phyloP scores from a whole-genome alignment of 176 grass and related monocot genomes.

The Lolium perenne region DNA sequence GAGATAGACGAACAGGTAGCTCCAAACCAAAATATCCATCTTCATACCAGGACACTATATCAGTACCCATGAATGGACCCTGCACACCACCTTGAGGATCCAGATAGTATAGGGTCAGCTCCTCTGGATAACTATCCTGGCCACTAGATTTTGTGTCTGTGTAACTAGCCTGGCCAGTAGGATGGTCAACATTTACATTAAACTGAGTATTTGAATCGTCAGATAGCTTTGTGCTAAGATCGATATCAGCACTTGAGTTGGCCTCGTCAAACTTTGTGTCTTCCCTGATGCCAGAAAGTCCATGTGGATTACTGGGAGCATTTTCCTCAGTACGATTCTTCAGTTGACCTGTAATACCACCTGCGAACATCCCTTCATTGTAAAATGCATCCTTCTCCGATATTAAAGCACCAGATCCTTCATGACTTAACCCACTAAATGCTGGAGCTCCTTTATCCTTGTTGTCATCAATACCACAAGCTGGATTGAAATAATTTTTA shows the following conservation, averaged over 20 bases:
- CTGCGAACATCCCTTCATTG: conserved; percentile 32
- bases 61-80: conserved; percentile 87
- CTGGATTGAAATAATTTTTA: conserved; percentile 45
- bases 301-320: conserved; percentile 13
- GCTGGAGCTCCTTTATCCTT: conserved; percentile 43
- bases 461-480: conserved; percentile 31
- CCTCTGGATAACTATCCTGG: conserved; percentile 58
- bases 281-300: conserved; percentile 35
- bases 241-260: conserved; percentile 39
- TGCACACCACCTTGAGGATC: conserved; percentile 95
- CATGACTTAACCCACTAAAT: conserved; percentile 39
- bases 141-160: conserved; percentile 43
- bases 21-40: conserved; percentile 93
- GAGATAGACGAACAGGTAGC: conserved; percentile 75
- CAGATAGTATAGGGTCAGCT: conserved; percentile 88
- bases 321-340: conserved; percentile 31
- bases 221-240: conserved; percentile 61
- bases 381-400: conserved; percentile 57
- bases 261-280: conserved; percentile 24
- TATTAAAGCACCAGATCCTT: conserved; percentile 41
- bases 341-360: conserved; percentile 25
- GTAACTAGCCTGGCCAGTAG: conserved; percentile 25
- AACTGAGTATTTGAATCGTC: conserved; percentile 63
- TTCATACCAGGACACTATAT: conserved; percentile 94
- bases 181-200: conserved; percentile 37